These are phyloP conservation scores for Kregervanrija delftensis DNA, from an alignment of 805 yeast species.

Conservation along the genomic window DNA sequence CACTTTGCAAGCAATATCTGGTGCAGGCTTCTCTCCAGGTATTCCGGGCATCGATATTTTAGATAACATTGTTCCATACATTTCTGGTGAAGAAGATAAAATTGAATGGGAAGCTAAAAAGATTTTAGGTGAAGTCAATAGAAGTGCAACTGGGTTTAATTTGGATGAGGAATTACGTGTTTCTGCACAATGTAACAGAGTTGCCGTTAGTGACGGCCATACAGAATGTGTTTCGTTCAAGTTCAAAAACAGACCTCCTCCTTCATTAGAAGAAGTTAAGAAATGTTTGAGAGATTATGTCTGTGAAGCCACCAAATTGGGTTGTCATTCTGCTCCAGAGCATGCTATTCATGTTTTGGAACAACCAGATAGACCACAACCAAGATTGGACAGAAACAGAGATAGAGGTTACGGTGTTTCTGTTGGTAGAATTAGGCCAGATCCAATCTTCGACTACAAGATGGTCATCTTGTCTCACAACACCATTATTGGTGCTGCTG, in stretches of 20 bases:
- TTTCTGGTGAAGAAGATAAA: slow-evolving; percentile 96
- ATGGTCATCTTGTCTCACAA: slow-evolving; percentile 98
- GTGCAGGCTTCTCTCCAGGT: slow-evolving; percentile 98
- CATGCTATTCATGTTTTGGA: slow-evolving; percentile 89
- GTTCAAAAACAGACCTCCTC: slow-evolving; percentile 78
- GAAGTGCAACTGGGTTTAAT: slow-evolving; percentile 46
- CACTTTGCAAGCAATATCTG: slow-evolving; percentile 95
- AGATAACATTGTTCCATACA: slow-evolving; percentile 92
- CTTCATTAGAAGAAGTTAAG: slow-evolving; percentile 76
- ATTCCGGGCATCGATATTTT: slow-evolving; percentile 91
- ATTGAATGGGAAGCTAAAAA: slow-evolving; percentile 98
- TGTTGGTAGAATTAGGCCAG: slow-evolving; percentile 91
- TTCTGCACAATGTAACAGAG: slow-evolving; percentile 95
- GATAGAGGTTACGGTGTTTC: slow-evolving; percentile 91
- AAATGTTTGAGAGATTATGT: slow-evolving; percentile 60
- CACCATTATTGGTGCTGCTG: slow-evolving; percentile 98
- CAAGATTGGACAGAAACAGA: slow-evolving; percentile 93
- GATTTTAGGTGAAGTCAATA: slow-evolving; percentile 66
- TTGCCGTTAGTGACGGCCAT: slow-evolving; percentile 96
- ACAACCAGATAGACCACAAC: slow-evolving; percentile 92
- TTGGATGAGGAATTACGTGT: slow-evolving; percentile 71
- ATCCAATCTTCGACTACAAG: slow-evolving; percentile 87
- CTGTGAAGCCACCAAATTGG: slow-evolving; percentile 74
- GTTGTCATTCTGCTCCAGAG: slow-evolving; percentile 90
- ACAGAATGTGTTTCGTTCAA: slow-evolving; percentile 88